These are phyloP conservation scores for Silene coronaria DNA, from an alignment of 179 eudicot genomes.

Conservation along the genomic window DNA sequence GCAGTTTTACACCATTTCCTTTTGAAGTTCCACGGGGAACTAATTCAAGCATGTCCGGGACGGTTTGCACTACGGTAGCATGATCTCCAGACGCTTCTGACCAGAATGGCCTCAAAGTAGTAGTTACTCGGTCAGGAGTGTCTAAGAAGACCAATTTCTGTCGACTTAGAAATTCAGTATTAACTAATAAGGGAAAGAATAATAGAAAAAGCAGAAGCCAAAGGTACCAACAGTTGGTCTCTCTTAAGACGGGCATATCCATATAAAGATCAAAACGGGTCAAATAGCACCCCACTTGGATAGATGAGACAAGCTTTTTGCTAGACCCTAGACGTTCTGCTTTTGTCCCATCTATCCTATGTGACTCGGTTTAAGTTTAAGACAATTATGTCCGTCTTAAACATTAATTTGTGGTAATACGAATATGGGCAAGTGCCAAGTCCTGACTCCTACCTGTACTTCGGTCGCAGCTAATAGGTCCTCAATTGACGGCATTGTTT, in stretches of 20 bases:
- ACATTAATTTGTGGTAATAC: too few species aligned
- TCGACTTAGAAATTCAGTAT: conserved; percentile 13
- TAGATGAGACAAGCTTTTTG: too few species aligned
- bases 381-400: too few species aligned
- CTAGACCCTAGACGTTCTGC: too few species aligned
- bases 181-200: neutral
- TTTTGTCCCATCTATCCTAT: too few species aligned
- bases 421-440: neutral
- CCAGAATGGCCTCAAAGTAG: conserved; percentile 78
- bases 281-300: too few species aligned
- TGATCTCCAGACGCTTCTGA: conserved; percentile 59
- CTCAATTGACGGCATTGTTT: conserved; percentile 69
- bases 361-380: too few species aligned
- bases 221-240: too few species aligned
- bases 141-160: conserved; percentile 87
- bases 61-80: conserved; percentile 82
- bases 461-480: conserved; percentile 52
- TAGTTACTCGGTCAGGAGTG: conserved; percentile 64
- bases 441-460: conserved; percentile 53
- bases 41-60: conserved; percentile 87
- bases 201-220: neutral
- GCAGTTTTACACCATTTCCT: conserved; percentile 68
- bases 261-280: too few species aligned
- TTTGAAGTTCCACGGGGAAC: conserved; percentile 87
- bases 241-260: too few species aligned